A percentile compares a stretch with the other conserved stretches of the same genome.
Conservation (phyloP, 345 rosid species). For the Salix brachista region DNA sequence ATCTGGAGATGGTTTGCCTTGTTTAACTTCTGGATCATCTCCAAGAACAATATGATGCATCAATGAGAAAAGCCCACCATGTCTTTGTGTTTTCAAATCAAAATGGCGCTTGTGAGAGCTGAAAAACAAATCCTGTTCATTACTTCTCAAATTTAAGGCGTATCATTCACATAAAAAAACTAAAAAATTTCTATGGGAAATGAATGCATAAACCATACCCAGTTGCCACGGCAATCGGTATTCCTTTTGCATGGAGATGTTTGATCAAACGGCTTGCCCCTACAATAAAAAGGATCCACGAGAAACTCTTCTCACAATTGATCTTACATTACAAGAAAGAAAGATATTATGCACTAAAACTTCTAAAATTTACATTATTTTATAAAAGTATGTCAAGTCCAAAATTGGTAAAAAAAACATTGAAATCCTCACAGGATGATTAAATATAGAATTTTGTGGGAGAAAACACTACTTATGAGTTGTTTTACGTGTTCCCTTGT, state of each 20-base stretch:
- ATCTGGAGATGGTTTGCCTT: slow-evolving; percentile 91
- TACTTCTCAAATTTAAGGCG: not conserved
- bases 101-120: slow-evolving; percentile 78
- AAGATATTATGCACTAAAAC: not conserved
- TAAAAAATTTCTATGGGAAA: not conserved
- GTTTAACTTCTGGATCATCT: slow-evolving; percentile 92
- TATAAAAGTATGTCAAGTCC: not conserved
- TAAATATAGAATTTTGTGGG: not conserved
- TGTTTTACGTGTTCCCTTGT: not conserved
- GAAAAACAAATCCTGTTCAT: slow-evolving; percentile 16
- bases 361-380: not conserved
- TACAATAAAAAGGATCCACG: slow-evolving; percentile 16
- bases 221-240: slow-evolving; percentile 76
- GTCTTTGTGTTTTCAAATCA: slow-evolving; percentile 75
- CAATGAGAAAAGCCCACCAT: slow-evolving; percentile 70
- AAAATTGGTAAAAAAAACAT: not conserved
- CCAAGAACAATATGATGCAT: slow-evolving; percentile 93
- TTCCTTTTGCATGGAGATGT: slow-evolving; percentile 74
- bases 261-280: slow-evolving; percentile 73
- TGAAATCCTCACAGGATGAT: not conserved
- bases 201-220: slow-evolving; percentile 40
- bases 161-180: not conserved
- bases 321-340: not conserved
- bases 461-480: not conserved
- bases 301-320: not conserved